A percentile compares a stretch with the other conserved stretches of the same genome.
phyloP scores from a whole-genome alignment of 163 green algal species.

The Chlorella variabilis region DNA sequence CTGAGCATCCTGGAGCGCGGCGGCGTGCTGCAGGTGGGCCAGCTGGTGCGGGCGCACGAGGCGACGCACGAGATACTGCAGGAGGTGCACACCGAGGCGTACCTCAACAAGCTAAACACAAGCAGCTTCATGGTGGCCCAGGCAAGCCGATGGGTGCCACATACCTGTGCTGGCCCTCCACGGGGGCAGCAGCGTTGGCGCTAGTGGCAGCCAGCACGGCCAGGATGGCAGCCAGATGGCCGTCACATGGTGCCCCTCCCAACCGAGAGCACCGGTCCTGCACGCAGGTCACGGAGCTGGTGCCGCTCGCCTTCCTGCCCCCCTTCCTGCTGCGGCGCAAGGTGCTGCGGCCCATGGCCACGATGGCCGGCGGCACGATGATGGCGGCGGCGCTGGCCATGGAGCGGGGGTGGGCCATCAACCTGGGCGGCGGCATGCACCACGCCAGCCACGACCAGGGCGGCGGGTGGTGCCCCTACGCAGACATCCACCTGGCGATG shows the following conservation, averaged over 20 bases:
- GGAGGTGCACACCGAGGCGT: constrained; percentile 72
- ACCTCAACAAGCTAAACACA: constrained; percentile 63
- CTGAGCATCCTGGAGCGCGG: constrained; percentile 42
- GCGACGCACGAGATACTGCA: constrained; percentile 49
- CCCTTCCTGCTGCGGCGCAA: constrained; percentile 62
- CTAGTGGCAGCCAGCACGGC: no score
- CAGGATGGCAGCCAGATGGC: no score
- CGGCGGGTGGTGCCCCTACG: constrained; percentile 48
- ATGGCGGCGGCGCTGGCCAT: constrained; percentile 56
- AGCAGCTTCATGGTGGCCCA: constrained; percentile 50
- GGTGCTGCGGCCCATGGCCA: constrained; percentile 65
- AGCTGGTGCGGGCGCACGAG: constrained; percentile 57
- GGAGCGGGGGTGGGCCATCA: constrained; percentile 81
- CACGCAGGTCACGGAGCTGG: constrained; percentile 67
- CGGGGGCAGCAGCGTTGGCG: no score
- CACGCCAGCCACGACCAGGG: constrained; percentile 60
- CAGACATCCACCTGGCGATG: constrained; percentile 71
- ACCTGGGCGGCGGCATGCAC: constrained; percentile 88
- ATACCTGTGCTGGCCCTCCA: not conserved
- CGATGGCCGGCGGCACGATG: constrained; percentile 55
- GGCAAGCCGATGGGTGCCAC: constrained; percentile 38
- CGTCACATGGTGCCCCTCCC: no score
- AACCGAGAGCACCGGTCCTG: no score
- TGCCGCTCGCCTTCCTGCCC: constrained; percentile 71
- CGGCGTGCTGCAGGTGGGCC: constrained; percentile 23